These are phyloP conservation scores for Pseudocercospora cruenta DNA, from an alignment of 2,329 filamentous ascomycete genomes.

Conservation along the genomic window DNA sequence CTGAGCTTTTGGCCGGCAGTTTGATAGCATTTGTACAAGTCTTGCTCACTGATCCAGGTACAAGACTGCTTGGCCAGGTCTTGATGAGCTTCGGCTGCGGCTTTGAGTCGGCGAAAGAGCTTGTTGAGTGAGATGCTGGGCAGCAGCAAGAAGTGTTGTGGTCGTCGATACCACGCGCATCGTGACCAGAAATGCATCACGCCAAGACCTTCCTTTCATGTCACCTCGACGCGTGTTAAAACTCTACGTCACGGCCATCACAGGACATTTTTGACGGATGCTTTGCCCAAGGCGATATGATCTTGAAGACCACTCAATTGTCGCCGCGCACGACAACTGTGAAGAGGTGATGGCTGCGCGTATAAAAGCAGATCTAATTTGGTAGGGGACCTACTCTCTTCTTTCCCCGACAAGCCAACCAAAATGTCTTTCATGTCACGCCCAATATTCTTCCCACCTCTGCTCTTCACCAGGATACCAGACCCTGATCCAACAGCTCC, in stretches of 20 bases:
- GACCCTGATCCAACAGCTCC: not conserved
- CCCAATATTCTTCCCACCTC: not conserved
- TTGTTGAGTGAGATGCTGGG: not conserved
- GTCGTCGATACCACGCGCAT: not conserved
- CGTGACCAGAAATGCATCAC: not conserved
- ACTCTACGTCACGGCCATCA: conserved; percentile 17
- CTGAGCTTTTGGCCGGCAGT: not conserved
- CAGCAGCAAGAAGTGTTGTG: not conserved
- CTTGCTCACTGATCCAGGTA: not conserved
- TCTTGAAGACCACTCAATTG: no score
- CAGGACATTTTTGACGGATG: conserved; percentile 10
- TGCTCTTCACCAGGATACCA: not conserved
- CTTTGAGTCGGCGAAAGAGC: not conserved
- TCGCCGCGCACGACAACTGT: not conserved
- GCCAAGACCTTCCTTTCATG: not conserved
- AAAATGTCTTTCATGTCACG: not conserved
- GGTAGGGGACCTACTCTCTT: not conserved
- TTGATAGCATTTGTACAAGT: not conserved
- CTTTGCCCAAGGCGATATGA: no score
- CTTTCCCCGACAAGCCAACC: not conserved
- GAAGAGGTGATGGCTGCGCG: not conserved
- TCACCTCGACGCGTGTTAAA: not conserved
- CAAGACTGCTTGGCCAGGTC: not conserved
- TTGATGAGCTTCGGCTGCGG: conserved; percentile 8
- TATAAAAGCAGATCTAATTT: not conserved